A percentile compares a stretch with the other conserved stretches of the same genome.
Evolutionary conservation across 202 grass and related monocot species (phyloP).

Genomic region (Digitaria exilis): DNA sequence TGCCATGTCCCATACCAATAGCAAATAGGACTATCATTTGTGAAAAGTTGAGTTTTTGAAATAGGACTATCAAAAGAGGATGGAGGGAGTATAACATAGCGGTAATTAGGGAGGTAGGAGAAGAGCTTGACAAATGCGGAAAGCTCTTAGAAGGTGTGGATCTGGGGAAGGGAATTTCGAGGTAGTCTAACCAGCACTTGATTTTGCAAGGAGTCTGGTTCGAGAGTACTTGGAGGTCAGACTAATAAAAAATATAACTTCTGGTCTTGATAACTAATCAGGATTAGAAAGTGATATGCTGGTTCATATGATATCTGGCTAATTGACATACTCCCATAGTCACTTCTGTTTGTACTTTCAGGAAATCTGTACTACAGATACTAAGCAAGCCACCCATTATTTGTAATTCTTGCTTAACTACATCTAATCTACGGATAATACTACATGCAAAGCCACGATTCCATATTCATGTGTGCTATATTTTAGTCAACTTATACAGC

Average conservation of each 20-base stretch:
- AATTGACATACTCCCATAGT: slow-evolving; percentile 7
- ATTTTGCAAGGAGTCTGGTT: neutral
- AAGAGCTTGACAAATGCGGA: neutral
- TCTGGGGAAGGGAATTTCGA: neutral
- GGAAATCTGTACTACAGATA: neutral
- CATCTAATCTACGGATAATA: slow-evolving; percentile 22
- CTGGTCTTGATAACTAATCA: neutral
- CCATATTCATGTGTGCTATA: neutral
- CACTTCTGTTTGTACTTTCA: slow-evolving; percentile 13
- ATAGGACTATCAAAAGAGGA: too few species aligned
- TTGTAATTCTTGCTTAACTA: slow-evolving; percentile 1
- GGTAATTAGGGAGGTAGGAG: neutral
- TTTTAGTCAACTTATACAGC: slow-evolving; percentile 19
- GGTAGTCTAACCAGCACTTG: neutral
- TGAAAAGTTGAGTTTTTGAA: too few species aligned
- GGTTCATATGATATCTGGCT: neutral
- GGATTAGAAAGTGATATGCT: slow-evolving; percentile 18
- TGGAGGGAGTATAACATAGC: neutral
- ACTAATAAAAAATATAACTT: neutral
- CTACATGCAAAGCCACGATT: neutral
- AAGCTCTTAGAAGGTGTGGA: neutral
- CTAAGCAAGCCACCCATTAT: neutral
- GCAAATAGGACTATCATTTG: too few species aligned
- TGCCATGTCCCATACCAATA: too few species aligned
- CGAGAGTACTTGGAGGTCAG: neutral